Conservation (phyloP, 78 protist species). For the Chrysochromulina tobinii region DNA sequence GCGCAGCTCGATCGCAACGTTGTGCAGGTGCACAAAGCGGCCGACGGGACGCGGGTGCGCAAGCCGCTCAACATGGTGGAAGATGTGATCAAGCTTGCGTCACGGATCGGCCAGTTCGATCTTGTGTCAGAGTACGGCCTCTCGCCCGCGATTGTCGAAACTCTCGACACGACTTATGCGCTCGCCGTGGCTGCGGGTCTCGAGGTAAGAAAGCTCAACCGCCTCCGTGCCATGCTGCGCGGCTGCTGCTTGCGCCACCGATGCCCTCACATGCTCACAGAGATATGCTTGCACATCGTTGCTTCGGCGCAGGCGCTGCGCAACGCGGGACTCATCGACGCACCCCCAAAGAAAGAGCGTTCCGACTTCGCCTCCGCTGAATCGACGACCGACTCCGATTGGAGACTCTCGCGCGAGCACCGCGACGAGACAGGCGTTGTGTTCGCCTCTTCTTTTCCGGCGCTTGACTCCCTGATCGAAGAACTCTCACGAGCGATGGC, state of each 20-base stretch:
- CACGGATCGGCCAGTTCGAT: neutral
- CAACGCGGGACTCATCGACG: too few relatives aligned
- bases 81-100: neutral
- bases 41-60: neutral
- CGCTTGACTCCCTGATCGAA: constrained; percentile 14
- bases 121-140: neutral
- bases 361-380: too few relatives aligned
- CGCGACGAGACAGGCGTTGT: constrained; percentile 10
- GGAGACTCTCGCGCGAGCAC: neutral
- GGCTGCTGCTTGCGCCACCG: too few relatives aligned
- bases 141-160: neutral
- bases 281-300: too few relatives aligned
- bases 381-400: too few relatives aligned
- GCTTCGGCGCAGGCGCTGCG: too few relatives aligned
- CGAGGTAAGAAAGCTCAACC: too few relatives aligned
- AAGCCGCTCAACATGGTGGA: neutral
- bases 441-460: neutral
- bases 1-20: constrained; percentile 11
- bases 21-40: neutral
- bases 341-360: too few relatives aligned
- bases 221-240: too few relatives aligned
- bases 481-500: neutral
- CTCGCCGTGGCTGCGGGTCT: constrained; percentile 13
- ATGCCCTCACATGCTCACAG: too few relatives aligned
- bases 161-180: constrained; percentile 14